Conservation (phyloP, 2,329 filamentous ascomycete species). For the Elsinoe australis region DNA sequence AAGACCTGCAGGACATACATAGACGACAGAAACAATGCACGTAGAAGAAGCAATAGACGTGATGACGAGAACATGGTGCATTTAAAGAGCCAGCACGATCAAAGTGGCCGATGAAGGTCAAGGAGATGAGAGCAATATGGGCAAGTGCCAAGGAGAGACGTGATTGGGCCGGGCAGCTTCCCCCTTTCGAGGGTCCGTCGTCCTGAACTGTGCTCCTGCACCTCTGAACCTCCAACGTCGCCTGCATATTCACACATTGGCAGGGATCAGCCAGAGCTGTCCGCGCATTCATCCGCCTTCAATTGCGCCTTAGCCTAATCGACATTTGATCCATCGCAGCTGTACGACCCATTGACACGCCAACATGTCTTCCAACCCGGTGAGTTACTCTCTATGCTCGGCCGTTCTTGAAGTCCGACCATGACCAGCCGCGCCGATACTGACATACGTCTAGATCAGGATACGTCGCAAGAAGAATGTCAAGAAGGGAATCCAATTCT, state of each 20-base stretch:
- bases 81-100: too few species aligned
- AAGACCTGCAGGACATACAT: neutral
- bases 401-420: conserved; percentile 6
- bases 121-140: conserved; percentile 6
- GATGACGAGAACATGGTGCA: too few species aligned
- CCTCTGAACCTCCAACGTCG: conserved; percentile 12
- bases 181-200: conserved; percentile 13
- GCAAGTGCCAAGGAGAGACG: neutral
- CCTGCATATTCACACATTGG: conserved; percentile 13
- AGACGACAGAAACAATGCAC: too few species aligned
- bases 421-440: conserved; percentile 19
- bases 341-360: conserved; percentile 4
- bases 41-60: too few species aligned
- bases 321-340: conserved; percentile 4
- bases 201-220: conserved; percentile 8
- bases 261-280: conserved; percentile 12
- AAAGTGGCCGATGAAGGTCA: too few species aligned
- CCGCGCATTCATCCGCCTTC: conserved; percentile 5
- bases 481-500: conserved; percentile 99
- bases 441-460: conserved; percentile 61
- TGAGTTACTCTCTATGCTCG: conserved; percentile 6
- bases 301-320: conserved; percentile 9
- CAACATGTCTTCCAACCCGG: conserved; percentile 20
- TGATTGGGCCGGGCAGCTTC: conserved; percentile 3
- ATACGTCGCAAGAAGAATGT: conserved; percentile 99